phyloP scores from a whole-genome alignment of 805 yeast species.

The Ogataea salicorniae region DNA sequence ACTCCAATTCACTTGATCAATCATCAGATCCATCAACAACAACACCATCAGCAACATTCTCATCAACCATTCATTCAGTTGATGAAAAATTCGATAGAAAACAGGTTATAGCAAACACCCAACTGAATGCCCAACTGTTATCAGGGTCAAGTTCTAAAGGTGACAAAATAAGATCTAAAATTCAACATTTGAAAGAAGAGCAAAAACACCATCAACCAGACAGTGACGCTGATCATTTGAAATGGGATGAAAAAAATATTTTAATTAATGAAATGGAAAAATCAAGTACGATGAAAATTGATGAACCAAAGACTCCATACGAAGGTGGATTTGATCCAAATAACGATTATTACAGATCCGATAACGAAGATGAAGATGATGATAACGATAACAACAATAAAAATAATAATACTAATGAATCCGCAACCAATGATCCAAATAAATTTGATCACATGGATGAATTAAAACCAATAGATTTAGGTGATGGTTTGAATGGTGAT shows the following conservation, averaged over 20 bases:
- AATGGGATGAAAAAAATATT: conserved; percentile 84
- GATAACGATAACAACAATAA: conserved; percentile 34
- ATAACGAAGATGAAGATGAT: conserved; percentile 49
- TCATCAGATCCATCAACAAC: neutral
- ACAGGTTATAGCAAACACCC: conserved; percentile 76
- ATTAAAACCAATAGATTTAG: conserved; percentile 22
- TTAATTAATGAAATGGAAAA: conserved; percentile 69
- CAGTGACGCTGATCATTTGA: conserved; percentile 41
- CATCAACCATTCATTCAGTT: neutral
- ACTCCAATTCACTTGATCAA: too few relatives aligned
- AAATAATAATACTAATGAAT: too few relatives aligned
- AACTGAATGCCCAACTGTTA: conserved; percentile 53
- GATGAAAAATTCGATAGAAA: conserved; percentile 39
- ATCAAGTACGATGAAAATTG: conserved; percentile 73
- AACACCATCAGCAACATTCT: neutral
- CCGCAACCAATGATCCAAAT: conserved; percentile 35
- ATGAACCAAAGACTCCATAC: conserved; percentile 94
- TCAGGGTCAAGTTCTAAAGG: conserved; percentile 33
- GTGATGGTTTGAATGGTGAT: conserved; percentile 31
- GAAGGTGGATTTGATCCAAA: conserved; percentile 83
- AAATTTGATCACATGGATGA: conserved; percentile 25
- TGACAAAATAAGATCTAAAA: conserved; percentile 41
- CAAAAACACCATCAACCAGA: conserved; percentile 20
- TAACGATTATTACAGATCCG: conserved; percentile 72
- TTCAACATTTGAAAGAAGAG: conserved; percentile 35